Base-by-base conservation (phyloP, 2,329 filamentous ascomycete genomes). In the Colletotrichum australisinense region DNA sequence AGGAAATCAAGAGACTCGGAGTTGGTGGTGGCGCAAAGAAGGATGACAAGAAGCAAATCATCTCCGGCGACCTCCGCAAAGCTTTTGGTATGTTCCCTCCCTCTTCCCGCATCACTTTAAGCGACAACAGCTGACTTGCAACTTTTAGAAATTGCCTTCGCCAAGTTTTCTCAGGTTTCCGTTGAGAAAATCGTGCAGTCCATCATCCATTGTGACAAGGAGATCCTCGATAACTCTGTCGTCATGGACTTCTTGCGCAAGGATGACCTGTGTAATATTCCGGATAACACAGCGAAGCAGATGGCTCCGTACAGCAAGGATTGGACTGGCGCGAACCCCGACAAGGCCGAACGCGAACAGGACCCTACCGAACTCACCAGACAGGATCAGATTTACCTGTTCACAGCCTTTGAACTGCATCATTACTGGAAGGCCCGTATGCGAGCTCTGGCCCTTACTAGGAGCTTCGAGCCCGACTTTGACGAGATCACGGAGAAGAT, bases 361-460 rank as follows among this genome's bases (percentile, higher is more conserved):
- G 95, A 98, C 83, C 96, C 96, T 1, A 84, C 82, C 6, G 97
- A 99, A 80, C 91, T 99, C 66, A 98, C 96, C 3, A 89, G 95
- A 75, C 95, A 98, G 82, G 97, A 99, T 84, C 96, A 98, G 83
- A 94, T 99, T 69, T 99, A 95, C 81, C 87, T 99, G 30, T 94
- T 93, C 81, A 98, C 97, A 5, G 94, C 96, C 1, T 98, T 93
- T 79, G 97, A 99, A 82, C 86, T 98, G 76, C 95, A 97, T 77
- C 95, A 98, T 81, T 99, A 99, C 85, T 99, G 97, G 97, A 98
- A 98, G 88, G 95, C 94, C 74, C 93, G 97, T 82, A 98, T 98
- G 93, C 91, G 97, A 77, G 97, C 97, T 49, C 88, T 99, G 76
- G 89, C 92, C 2, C 86, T 98, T 76, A 98, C 95, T 5, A 92